A percentile compares a stretch with the other conserved stretches of the same genome.
These are phyloP conservation scores for Adansonia rubrostipa DNA, from an alignment of 441 rosid genomes.

Conservation along the genomic window DNA sequence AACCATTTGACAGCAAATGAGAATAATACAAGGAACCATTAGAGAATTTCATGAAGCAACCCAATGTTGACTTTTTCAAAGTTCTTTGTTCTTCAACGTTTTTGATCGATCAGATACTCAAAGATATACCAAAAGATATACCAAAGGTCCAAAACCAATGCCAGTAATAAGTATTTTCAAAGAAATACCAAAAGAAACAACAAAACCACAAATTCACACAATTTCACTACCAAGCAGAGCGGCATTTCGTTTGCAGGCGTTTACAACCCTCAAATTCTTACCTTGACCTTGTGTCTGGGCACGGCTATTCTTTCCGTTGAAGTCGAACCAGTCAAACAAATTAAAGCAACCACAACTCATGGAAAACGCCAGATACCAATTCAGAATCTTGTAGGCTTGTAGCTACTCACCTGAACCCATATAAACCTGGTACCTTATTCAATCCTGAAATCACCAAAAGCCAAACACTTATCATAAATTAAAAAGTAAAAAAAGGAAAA, in stretches of 20 bases:
- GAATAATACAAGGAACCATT: not conserved
- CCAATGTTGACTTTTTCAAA: not conserved
- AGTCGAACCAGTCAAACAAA: slow-evolving; percentile 43
- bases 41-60: not conserved
- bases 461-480: not conserved
- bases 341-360: slow-evolving; percentile 69
- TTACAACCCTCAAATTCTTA: slow-evolving; percentile 33
- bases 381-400: slow-evolving; percentile 26
- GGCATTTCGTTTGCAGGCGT: not conserved
- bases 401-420: slow-evolving; percentile 24
- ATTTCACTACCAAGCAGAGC: not conserved
- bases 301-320: slow-evolving; percentile 40
- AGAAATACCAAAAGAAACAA: not conserved
- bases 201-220: not conserved
- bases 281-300: slow-evolving; percentile 55
- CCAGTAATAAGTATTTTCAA: not conserved
- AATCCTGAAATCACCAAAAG: slow-evolving; percentile 25
- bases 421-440: slow-evolving; percentile 29
- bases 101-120: not conserved
- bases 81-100: not conserved
- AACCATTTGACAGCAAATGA: not conserved
- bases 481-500: not conserved
- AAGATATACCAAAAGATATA: not conserved
- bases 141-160: not conserved
- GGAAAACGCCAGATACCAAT: slow-evolving; percentile 26